phyloP scores from a whole-genome alignment of 2,329 filamentous ascomycete genomes.

The Colletotrichum echinochloae region DNA sequence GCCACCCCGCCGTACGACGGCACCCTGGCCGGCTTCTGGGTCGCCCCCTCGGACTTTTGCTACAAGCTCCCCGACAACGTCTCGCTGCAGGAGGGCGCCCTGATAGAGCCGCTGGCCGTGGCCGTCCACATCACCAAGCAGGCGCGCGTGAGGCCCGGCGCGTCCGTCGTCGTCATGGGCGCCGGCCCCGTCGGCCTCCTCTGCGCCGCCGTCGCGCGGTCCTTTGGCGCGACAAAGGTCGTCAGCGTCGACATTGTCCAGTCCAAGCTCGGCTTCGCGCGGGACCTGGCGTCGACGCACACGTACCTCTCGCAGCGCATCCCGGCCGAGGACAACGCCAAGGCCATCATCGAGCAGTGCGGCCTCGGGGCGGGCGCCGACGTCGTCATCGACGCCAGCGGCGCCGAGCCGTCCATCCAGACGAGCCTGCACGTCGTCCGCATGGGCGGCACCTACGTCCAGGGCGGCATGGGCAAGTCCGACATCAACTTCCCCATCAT shows the following conservation, averaged over 20 bases:
- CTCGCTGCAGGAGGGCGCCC: constrained; percentile 85
- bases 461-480: constrained; percentile 89
- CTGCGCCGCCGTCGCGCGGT: constrained; percentile 85
- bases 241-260: constrained; percentile 91
- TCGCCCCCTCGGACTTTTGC: constrained; percentile 88
- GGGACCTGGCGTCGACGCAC: constrained; percentile 77
- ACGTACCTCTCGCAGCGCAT: constrained; percentile 73
- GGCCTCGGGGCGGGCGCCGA: constrained; percentile 77
- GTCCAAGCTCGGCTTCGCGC: constrained; percentile 82
- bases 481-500: constrained; percentile 95
- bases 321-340: constrained; percentile 78
- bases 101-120: constrained; percentile 90
- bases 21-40: constrained; percentile 88
- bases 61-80: constrained; percentile 86
- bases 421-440: constrained; percentile 77
- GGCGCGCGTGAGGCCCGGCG: constrained; percentile 77
- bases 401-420: constrained; percentile 83
- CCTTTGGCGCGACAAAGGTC: constrained; percentile 86
- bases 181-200: constrained; percentile 89
- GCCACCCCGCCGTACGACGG: constrained; percentile 95
- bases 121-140: constrained; percentile 87
- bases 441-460: constrained; percentile 81
- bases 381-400: constrained; percentile 83
- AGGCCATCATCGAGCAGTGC: constrained; percentile 71
- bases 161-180: constrained; percentile 86